These are phyloP conservation scores for Massarina eburnea DNA, from an alignment of 2,329 filamentous ascomycete species.

Conservation along the genomic window DNA sequence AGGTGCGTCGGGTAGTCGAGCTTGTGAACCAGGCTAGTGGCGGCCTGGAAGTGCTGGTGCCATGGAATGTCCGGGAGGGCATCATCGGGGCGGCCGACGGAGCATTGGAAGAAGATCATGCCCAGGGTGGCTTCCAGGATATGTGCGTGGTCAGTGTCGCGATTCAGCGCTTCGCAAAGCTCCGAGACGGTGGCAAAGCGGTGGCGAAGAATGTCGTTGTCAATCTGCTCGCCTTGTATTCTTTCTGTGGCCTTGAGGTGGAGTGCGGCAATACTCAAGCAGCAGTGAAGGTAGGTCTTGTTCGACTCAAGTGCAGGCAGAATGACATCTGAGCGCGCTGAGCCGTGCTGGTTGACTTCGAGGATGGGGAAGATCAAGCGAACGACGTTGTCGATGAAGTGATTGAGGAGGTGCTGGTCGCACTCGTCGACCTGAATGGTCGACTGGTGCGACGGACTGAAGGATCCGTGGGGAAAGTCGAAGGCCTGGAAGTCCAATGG, in stretches of 20 bases:
- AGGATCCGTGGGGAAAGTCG: conserved; percentile 69
- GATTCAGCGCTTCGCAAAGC: conserved; percentile 77
- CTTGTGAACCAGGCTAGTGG: conserved; percentile 79
- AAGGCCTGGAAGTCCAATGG: conserved; percentile 75
- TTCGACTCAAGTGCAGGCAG: conserved; percentile 87
- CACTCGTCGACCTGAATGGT: conserved; percentile 82
- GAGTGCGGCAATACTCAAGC: conserved; percentile 87
- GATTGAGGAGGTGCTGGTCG: conserved; percentile 83
- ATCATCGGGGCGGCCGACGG: conserved; percentile 84
- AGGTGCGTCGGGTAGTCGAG: conserved; percentile 75
- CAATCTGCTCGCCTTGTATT: conserved; percentile 70
- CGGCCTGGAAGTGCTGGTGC: conserved; percentile 96
- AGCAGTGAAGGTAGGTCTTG: conserved; percentile 93
- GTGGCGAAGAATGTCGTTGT: conserved; percentile 89
- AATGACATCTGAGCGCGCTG: conserved; percentile 77
- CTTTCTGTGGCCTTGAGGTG: conserved; percentile 81
- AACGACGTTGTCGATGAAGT: conserved; percentile 86
- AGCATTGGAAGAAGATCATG: conserved; percentile 95
- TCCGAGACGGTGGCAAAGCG: conserved; percentile 84
- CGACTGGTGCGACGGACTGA: conserved; percentile 65
- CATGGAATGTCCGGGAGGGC: conserved; percentile 88
- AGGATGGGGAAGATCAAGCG: conserved; percentile 90
- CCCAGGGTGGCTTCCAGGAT: conserved; percentile 90
- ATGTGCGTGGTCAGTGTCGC: conserved; percentile 79
- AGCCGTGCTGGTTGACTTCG: conserved; percentile 85